A percentile compares a stretch with the other conserved stretches of the same genome.
phyloP scores from a whole-genome alignment of 148 eudicot species.

The Persicaria maculosa region DNA sequence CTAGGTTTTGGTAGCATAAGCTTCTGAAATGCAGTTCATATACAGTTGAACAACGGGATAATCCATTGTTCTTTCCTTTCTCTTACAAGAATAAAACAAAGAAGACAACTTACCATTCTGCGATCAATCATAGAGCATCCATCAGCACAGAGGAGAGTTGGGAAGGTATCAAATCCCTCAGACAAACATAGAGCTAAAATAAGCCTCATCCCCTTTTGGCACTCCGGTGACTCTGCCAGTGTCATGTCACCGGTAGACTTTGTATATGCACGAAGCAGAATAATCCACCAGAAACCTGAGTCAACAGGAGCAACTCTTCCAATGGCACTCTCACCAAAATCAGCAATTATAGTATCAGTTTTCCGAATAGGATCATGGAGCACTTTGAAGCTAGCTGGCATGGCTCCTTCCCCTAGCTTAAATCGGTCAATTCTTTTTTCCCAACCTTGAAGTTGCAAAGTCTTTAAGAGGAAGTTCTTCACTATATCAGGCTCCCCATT shows the following conservation, averaged over 20 bases:
- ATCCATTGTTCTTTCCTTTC: background rate
- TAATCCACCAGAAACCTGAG: conserved; percentile 99
- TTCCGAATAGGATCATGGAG: conserved; percentile 90
- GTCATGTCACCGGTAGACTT: conserved; percentile 85
- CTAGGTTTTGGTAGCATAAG: background rate
- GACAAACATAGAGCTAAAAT: conserved; percentile 75
- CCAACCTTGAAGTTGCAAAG: conserved; percentile 97
- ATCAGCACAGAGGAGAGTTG: conserved; percentile 93
- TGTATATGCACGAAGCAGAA: conserved; percentile 93
- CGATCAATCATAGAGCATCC: conserved; percentile 99
- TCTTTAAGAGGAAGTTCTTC: conserved; percentile 80
- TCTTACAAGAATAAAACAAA: background rate
- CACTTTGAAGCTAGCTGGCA: conserved; percentile 99
- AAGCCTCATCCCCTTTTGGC: conserved; percentile 97
- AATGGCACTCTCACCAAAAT: conserved; percentile 98
- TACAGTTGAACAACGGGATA: background rate
- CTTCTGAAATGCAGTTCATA: background rate
- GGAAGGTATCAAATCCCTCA: conserved; percentile 96
- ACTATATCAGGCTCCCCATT: conserved; percentile 99
- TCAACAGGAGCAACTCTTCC: conserved; percentile 99
- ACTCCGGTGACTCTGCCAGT: conserved; percentile 85
- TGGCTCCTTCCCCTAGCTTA: conserved; percentile 97
- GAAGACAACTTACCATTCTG: conserved; percentile 65
- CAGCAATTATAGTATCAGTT: conserved; percentile 80
- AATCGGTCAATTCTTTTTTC: conserved; percentile 93